Conservation (phyloP, 441 rosid species). For the California macrophylla region DNA sequence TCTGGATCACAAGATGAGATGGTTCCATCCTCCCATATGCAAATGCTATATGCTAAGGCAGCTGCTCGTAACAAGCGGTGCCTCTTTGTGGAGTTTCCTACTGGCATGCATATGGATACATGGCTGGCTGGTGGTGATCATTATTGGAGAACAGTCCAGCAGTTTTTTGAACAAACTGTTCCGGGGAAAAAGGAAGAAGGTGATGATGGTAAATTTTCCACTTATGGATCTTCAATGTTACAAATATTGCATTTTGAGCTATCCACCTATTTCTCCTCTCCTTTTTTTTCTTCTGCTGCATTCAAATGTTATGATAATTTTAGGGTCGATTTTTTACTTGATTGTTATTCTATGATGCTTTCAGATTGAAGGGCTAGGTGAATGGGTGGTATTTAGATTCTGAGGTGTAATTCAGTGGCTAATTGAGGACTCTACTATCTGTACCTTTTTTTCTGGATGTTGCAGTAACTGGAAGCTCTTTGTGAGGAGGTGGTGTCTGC, state of each 20-base stretch:
- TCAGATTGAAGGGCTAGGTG: slow-evolving; percentile 35
- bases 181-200: slow-evolving; percentile 35
- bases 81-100: slow-evolving; percentile 67
- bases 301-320: background rate
- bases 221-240: slow-evolving; percentile 12
- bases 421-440: slow-evolving; percentile 17
- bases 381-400: slow-evolving; percentile 22
- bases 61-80: slow-evolving; percentile 63
- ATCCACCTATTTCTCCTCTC: background rate
- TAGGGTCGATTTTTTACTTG: background rate
- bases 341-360: slow-evolving; percentile 22
- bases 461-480: slow-evolving; percentile 30
- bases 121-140: slow-evolving; percentile 86
- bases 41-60: slow-evolving; percentile 74
- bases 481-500: slow-evolving; percentile 18
- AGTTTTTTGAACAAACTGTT: slow-evolving; percentile 49
- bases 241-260: background rate
- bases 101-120: slow-evolving; percentile 97
- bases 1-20: slow-evolving; percentile 97
- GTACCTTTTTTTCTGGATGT: slow-evolving; percentile 23
- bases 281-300: background rate
- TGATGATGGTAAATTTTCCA: slow-evolving; percentile 26
- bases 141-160: slow-evolving; percentile 63
- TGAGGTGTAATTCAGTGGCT: slow-evolving; percentile 23
- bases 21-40: slow-evolving; percentile 91